Conservation (phyloP, 306 rosid species). For the Vigna mungo region DNA sequence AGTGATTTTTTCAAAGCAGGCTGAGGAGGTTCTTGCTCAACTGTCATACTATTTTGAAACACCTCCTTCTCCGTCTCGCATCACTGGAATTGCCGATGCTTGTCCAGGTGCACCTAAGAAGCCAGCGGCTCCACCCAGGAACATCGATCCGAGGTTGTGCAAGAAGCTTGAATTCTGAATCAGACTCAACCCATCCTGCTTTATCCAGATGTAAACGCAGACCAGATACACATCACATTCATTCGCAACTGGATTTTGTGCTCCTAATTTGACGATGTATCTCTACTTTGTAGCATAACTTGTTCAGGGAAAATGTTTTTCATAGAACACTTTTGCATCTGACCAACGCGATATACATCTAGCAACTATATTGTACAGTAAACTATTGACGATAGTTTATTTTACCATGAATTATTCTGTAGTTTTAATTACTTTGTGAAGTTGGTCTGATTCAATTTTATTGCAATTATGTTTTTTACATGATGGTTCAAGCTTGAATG, state of each 20-base stretch:
- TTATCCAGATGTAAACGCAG: not conserved
- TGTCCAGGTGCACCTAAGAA: constrained; percentile 71
- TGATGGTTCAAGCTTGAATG: not conserved
- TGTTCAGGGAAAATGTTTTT: constrained; percentile 24
- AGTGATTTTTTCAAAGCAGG: constrained; percentile 61
- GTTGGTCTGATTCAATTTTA: not conserved
- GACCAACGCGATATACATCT: constrained; percentile 40
- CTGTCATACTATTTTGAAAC: constrained; percentile 47
- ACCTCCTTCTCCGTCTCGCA: constrained; percentile 46
- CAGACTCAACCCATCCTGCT: constrained; percentile 1
- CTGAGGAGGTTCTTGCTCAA: constrained; percentile 51
- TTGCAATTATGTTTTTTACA: not conserved
- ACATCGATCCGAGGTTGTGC: constrained; percentile 57
- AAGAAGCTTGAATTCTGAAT: constrained; percentile 79
- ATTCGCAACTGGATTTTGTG: constrained; percentile 28
- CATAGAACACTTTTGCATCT: constrained; percentile 35
- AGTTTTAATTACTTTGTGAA: constrained; percentile 7
- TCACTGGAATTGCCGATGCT: constrained; percentile 56
- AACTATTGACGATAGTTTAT: constrained; percentile 16
- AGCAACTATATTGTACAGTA: constrained; percentile 47
- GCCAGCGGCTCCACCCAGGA: constrained; percentile 43
- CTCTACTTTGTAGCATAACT: constrained; percentile 27
- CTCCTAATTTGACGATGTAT: constrained; percentile 32
- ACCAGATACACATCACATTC: constrained; percentile 29
- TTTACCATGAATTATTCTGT: constrained; percentile 12